Conservation (phyloP, 495 filamentous ascomycete species). For the Aspergillus egyptiacus region DNA sequence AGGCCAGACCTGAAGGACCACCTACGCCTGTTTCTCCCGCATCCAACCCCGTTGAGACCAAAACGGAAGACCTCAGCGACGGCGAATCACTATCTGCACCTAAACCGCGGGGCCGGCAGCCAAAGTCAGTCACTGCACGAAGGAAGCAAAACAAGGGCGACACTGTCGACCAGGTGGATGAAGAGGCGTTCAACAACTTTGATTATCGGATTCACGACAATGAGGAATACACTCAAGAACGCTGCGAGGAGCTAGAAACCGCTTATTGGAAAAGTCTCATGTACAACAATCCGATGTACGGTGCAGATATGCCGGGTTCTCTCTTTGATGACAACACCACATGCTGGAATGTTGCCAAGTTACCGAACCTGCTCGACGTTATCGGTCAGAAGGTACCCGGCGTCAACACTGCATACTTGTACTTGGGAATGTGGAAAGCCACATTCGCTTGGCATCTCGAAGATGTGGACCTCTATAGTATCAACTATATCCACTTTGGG, state of each 20-base stretch:
- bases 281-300: conserved; percentile 90
- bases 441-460: conserved; percentile 99
- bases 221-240: conserved; percentile 77
- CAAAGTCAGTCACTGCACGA: conserved; percentile 58
- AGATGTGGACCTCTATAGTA: conserved; percentile 97
- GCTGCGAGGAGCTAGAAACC: conserved; percentile 88
- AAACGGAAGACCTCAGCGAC: conserved; percentile 44
- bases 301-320: conserved; percentile 92
- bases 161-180: conserved; percentile 64
- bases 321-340: conserved; percentile 84
- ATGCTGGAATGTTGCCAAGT: conserved; percentile 88
- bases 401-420: conserved; percentile 98
- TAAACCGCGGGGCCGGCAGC: conserved; percentile 48
- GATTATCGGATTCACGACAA: conserved; percentile 80
- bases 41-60: conserved; percentile 41
- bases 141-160: conserved; percentile 77
- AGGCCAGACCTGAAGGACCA: conserved; percentile 39
- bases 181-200: conserved; percentile 79
- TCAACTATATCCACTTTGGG: conserved; percentile 99
- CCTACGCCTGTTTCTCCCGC: conserved; percentile 51
- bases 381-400: conserved; percentile 92
- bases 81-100: conserved; percentile 43
- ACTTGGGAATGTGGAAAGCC: conserved; percentile 98
- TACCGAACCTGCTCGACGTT: conserved; percentile 89
- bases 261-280: conserved; percentile 95